Base-by-base conservation (phyloP, 805 yeast species). In the Kazachstania taianensis region DNA sequence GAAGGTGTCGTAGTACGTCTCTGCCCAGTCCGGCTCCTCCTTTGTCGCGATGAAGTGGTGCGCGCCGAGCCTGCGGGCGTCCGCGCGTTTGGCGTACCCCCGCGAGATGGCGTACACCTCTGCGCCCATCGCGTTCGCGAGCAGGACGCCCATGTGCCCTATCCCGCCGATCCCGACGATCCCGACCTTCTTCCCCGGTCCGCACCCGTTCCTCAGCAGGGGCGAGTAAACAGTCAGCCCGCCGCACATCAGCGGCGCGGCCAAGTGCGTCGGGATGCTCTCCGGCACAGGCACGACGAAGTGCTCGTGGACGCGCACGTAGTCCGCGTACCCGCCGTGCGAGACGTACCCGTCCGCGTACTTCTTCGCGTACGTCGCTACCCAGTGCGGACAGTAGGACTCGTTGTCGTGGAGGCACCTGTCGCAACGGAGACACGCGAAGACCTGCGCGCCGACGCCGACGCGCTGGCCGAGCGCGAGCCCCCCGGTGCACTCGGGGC, bases 211-310 rank as follows among this genome's bases (percentile, higher is more conserved):
- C 55, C 78, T 65, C 39, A 69, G 62, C 45, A 81, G 58, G 38
- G 89, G 87, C 9, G 82, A 70, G 61, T 62, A 80, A 12, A 75
- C 77, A 10, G 89, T 81, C 53, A 77, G 60, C 35, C 89, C 89
- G 38, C 84, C 89, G 64, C 92, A 81, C 62, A 79, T 59, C 61
- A 81, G 62, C 36, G 87, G 87, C 4, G 85, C 86, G 18, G 76
- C 84, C 24, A 66, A 61, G 24, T 66, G 72, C 28, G 72, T 63
- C 28, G 69, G 64, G 28, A 76, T 50, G 13, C 48, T 56, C 9
- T 71, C 72, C 22, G 87, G 87, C 40, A 81, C 70, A 30, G 73
- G 73, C 62, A 80, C 69, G 2, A 69, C 78, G 53, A 75, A 75
- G 40, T 68, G 65, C 54, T 77, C 81, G 55, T 75, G 70, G 35